These are phyloP conservation scores for Parietaria judaica DNA, from an alignment of 306 rosid species.

Conservation along the genomic window DNA sequence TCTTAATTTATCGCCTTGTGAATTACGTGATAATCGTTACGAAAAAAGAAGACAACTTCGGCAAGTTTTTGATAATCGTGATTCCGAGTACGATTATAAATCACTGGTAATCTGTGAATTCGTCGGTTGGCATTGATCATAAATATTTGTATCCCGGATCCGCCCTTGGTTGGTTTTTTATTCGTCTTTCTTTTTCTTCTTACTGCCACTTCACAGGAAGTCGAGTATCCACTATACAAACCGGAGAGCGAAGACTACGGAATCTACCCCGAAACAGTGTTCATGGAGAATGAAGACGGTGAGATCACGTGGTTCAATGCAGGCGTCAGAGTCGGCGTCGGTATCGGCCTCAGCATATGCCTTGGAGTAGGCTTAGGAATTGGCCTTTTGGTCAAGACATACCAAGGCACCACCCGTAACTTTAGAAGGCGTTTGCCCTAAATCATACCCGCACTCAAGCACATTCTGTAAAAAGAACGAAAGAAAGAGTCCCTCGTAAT, in stretches of 20 bases:
- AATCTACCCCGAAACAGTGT: slow-evolving; percentile 33
- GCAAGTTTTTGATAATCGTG: no score
- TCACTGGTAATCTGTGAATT: no score
- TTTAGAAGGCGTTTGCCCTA: slow-evolving; percentile 45
- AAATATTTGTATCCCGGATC: no score
- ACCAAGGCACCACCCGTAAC: slow-evolving; percentile 67
- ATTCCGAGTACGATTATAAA: no score
- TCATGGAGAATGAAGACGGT: slow-evolving; percentile 43
- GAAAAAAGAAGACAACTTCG: no score
- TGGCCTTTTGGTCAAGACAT: slow-evolving; percentile 59
- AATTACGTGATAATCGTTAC: no score
- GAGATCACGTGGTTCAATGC: slow-evolving; percentile 85
- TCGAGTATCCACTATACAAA: no score
- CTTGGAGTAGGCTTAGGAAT: slow-evolving; percentile 78
- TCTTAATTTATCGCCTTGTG: background rate
- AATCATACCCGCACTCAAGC: background rate
- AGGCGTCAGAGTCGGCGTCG: slow-evolving; percentile 71
- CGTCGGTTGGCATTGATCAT: no score
- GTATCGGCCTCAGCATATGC: slow-evolving; percentile 80
- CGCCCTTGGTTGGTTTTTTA: no score
- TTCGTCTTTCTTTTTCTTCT: no score
- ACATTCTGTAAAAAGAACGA: background rate
- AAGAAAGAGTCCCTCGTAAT: slow-evolving; percentile 7
- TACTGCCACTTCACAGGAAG: no score
- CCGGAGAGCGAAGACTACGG: slow-evolving; percentile 22